A percentile compares a stretch with the other conserved stretches of the same genome.
Conservation (phyloP, 2,329 filamentous ascomycete genomes). For the Trichoderma pleuroti region DNA sequence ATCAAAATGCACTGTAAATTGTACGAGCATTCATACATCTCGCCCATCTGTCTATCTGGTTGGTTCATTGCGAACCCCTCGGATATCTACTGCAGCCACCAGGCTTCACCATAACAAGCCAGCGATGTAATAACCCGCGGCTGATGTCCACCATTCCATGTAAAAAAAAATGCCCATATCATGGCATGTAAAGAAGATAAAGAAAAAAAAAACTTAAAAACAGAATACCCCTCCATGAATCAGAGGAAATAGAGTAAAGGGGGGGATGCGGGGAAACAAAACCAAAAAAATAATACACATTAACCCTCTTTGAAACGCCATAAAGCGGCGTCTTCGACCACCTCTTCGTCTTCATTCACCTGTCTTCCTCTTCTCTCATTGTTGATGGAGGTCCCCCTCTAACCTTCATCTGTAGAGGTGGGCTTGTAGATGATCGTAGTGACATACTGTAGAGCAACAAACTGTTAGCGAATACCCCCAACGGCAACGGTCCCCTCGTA, state of each 20-base stretch:
- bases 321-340: background rate
- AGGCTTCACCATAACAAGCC: background rate
- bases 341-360: background rate
- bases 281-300: background rate
- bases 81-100: background rate
- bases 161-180: background rate
- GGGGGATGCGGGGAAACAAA: no score
- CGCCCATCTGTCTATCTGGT: conserved; percentile 1
- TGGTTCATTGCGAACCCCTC: conserved; percentile 10
- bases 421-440: conserved; percentile 98
- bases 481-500: background rate
- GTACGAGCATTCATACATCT: background rate
- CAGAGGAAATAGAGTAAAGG: background rate
- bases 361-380: background rate
- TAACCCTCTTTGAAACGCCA: background rate
- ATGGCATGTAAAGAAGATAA: background rate
- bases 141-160: background rate
- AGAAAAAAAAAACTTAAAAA: background rate
- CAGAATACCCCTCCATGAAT: background rate
- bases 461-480: background rate
- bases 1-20: background rate
- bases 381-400: background rate
- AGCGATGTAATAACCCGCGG: background rate
- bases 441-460: conserved; percentile 64
- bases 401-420: conserved; percentile 55